phyloP scores from a whole-genome alignment of 2,329 filamentous ascomycete genomes.

The Talaromyces sp. region DNA sequence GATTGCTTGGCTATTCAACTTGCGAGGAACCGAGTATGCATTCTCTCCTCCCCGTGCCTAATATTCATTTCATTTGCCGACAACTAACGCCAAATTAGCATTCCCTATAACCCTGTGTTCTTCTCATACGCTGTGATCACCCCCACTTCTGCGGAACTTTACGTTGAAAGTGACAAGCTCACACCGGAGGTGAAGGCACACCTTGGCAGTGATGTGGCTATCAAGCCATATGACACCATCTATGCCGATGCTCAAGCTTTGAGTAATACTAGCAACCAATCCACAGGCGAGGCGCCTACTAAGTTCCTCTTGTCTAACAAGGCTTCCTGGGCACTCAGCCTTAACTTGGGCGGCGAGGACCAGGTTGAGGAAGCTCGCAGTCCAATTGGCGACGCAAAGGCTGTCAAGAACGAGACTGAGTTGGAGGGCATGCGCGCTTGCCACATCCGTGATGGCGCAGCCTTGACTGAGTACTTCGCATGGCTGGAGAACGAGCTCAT shows the following conservation, averaged over 20 bases:
- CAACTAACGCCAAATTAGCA: slow-evolving; percentile 50
- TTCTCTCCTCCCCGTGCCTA: neutral
- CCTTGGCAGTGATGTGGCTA: slow-evolving; percentile 67
- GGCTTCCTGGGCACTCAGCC: slow-evolving; percentile 89
- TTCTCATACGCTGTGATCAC: slow-evolving; percentile 95
- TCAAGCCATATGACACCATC: slow-evolving; percentile 81
- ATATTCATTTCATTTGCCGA: neutral
- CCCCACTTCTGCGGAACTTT: slow-evolving; percentile 72
- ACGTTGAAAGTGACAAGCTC: slow-evolving; percentile 80
- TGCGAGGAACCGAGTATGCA: slow-evolving; percentile 83
- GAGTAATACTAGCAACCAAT: slow-evolving; percentile 48
- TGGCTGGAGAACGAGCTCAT: slow-evolving; percentile 92
- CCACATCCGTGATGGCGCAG: slow-evolving; percentile 90
- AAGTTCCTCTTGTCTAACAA: slow-evolving; percentile 87
- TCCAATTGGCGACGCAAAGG: slow-evolving; percentile 86
- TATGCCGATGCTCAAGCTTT: slow-evolving; percentile 76
- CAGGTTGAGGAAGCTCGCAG: slow-evolving; percentile 85
- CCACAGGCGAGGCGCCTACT: slow-evolving; percentile 41
- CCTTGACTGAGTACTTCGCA: slow-evolving; percentile 88
- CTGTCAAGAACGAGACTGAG: slow-evolving; percentile 89
- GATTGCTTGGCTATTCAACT: slow-evolving; percentile 97
- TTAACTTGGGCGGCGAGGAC: slow-evolving; percentile 81
- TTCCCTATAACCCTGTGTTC: slow-evolving; percentile 97
- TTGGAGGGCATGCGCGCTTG: slow-evolving; percentile 91
- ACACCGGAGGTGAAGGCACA: slow-evolving; percentile 69